phyloP scores from a whole-genome alignment of 1,284 basidiomycete genomes.

The Ceratobasidium theobromae region DNA sequence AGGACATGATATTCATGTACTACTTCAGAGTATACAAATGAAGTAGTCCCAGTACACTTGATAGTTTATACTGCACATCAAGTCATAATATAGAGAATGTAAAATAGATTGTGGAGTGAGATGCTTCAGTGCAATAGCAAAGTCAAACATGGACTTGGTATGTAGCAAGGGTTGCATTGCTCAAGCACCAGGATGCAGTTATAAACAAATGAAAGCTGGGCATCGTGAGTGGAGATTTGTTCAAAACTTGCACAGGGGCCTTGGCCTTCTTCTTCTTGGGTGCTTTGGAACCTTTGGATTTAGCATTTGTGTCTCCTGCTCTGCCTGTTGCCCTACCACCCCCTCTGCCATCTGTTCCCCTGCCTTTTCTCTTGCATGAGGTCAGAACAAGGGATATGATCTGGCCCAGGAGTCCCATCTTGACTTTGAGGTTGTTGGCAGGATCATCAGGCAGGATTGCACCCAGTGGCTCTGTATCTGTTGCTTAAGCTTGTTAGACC shows the following conservation, averaged over 20 bases:
- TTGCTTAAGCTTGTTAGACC: background rate
- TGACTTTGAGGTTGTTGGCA: constrained; percentile 57
- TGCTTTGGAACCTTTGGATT: constrained; percentile 40
- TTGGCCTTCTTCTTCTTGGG: constrained; percentile 40
- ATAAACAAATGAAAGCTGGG: background rate
- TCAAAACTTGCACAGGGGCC: background rate
- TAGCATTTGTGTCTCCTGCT: background rate
- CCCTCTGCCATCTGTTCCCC: background rate
- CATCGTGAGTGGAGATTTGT: constrained; percentile 14
- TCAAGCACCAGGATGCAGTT: constrained; percentile 1
- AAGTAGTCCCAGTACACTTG: background rate
- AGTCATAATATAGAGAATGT: background rate
- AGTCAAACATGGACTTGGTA: no score
- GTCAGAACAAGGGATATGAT: constrained; percentile 47
- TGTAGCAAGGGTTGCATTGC: no score
- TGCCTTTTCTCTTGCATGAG: constrained; percentile 45
- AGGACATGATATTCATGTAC: no score
- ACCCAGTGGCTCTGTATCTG: constrained; percentile 28
- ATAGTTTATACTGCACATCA: no score
- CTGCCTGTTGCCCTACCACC: background rate
- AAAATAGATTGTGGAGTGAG: background rate
- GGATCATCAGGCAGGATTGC: constrained; percentile 61
- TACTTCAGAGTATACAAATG: no score
- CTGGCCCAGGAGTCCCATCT: constrained; percentile 75
- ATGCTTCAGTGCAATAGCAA: background rate